Conservation (phyloP, 306 rosid genomes). For the Purshia tridentata region DNA sequence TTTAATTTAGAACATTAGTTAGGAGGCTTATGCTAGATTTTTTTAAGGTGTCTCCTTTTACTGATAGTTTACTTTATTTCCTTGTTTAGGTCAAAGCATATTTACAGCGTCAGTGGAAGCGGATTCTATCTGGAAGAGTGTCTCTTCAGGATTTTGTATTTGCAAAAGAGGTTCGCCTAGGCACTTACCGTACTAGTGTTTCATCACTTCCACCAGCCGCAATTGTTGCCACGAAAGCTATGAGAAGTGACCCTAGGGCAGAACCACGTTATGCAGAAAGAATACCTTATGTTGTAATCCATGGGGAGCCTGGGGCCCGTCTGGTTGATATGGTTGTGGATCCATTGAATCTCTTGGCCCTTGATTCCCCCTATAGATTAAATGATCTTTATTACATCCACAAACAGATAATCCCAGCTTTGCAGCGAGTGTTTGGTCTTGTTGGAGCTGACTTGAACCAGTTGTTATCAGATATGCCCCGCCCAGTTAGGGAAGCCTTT, state of each 20-base stretch:
- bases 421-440: slow-evolving; percentile 85
- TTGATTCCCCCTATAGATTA: slow-evolving; percentile 72
- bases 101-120: slow-evolving; percentile 86
- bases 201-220: slow-evolving; percentile 98
- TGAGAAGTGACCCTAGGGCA: slow-evolving; percentile 81
- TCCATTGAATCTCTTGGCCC: slow-evolving; percentile 77
- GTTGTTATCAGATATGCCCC: slow-evolving; percentile 92
- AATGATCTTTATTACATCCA: slow-evolving; percentile 84
- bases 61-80: slow-evolving; percentile 17
- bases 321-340: slow-evolving; percentile 90
- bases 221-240: slow-evolving; percentile 90
- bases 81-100: slow-evolving; percentile 58
- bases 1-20: not conserved
- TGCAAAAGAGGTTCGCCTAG: slow-evolving; percentile 93
- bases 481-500: slow-evolving; percentile 62
- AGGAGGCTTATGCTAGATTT: not conserved
- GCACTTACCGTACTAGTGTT: slow-evolving; percentile 67
- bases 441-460: slow-evolving; percentile 76
- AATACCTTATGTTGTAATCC: slow-evolving; percentile 82
- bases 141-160: slow-evolving; percentile 84
- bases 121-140: slow-evolving; percentile 75
- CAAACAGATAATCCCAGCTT: slow-evolving; percentile 89
- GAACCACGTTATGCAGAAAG: slow-evolving; percentile 94
- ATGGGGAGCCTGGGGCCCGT: slow-evolving; percentile 93
- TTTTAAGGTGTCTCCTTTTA: too few species aligned